Base-by-base conservation (phyloP, 192 early-diverging fungal genomes). In the Chytriomyces hyalinus region DNA sequence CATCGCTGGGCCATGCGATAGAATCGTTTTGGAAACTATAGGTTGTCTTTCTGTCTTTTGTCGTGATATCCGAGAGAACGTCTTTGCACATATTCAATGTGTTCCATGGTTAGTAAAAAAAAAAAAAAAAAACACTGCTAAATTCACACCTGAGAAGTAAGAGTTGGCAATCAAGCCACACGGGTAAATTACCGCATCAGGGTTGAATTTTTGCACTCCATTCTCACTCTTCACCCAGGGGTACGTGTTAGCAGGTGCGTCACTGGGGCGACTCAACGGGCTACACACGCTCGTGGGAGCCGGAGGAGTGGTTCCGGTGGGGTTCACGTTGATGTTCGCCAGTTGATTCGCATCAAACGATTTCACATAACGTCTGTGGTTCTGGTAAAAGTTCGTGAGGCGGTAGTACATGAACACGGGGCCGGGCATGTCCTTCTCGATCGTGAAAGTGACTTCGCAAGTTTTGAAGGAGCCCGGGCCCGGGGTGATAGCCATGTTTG, bases 91-190 rank as follows among this genome's bases (percentile, higher is more conserved):
- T 36, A 36, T 36, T 36, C 36, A 36, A 36, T 36, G 36, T 36
- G 36, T 36, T 36, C 36, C 36, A 36, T 36, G 36, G 36, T 36
- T 4, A 36, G 36, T 36, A 3, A 36, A 36, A 36, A 36, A 36
- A 1, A 36, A 36, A 36, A 1, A 36, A 3, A 36, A 36, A 36
- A 36, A 36, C 36, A 36, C 36, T 36, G 36, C 0, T 36, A 36
- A 36, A 36, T 36, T 1, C 0, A 66, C 85, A 95, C 95, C 95
- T 82, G 96, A 96, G 81, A 99, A 99, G 66, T 96, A 84, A 3
- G 97, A 98, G 81, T 98, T 98, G 20, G 97, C 98, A 84, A 99
- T 97, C 64, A 98, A 88, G 0, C 98, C 98, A 78, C 98, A 99
- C 28, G 98, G 98, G 81, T 97, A 99, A 70, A 92, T 91, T 70